Percentiles rank a stretch among this genome's conserved stretches.
phyloP scores from a whole-genome alignment of 1,284 basidiomycete species.

The Sporisorium iseilematis-ciliati region DNA sequence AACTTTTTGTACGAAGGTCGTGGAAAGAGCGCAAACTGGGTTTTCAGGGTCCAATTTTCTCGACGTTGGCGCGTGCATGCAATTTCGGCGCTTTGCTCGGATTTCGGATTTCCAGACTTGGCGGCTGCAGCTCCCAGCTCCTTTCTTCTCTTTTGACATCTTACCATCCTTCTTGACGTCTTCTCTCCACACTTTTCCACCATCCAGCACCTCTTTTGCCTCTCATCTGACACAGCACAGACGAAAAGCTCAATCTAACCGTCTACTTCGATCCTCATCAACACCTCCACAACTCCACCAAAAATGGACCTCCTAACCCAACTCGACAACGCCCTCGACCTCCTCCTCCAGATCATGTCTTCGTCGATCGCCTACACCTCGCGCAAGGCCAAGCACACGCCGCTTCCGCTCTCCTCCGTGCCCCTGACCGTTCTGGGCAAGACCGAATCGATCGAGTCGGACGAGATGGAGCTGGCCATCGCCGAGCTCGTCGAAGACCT shows the following conservation, averaged over 20 bases:
- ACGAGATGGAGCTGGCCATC: constrained; percentile 37
- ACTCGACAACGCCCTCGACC: constrained; percentile 52
- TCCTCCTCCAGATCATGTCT: constrained; percentile 61
- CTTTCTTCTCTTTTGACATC: neutral
- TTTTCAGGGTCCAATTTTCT: constrained; percentile 6
- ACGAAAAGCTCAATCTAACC: no score
- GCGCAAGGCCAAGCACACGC: constrained; percentile 50
- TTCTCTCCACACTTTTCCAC: neutral
- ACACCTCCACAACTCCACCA: neutral
- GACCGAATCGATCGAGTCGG: constrained; percentile 41
- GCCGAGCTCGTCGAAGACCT: constrained; percentile 55
- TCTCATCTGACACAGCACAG: neutral
- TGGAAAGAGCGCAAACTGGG: neutral
- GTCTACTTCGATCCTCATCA: neutral
- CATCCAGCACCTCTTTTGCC: neutral
- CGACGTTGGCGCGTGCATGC: constrained; percentile 5
- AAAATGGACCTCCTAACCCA: constrained; percentile 54
- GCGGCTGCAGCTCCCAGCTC: neutral
- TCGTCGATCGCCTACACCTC: constrained; percentile 58
- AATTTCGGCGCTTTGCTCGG: neutral
- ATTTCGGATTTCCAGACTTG: neutral
- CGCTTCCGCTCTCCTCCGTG: constrained; percentile 35
- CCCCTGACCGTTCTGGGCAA: constrained; percentile 54
- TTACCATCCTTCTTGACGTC: neutral
- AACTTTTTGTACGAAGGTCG: neutral